phyloP scores from a whole-genome alignment of 495 filamentous ascomycete species.

The Tuber borchii region DNA sequence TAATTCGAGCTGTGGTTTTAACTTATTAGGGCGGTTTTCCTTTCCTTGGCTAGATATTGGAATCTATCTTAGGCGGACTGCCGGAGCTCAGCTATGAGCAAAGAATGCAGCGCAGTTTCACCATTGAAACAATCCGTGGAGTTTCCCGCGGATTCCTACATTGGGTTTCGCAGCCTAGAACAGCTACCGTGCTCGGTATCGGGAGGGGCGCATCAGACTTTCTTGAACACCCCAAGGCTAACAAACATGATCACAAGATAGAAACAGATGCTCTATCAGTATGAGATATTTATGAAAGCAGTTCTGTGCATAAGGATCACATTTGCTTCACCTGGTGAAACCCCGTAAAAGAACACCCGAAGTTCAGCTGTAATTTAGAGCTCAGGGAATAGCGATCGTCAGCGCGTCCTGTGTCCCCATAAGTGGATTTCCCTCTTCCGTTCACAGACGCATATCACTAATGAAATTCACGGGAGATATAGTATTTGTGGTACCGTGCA shows the following conservation, averaged over 20 bases:
- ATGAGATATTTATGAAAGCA: background rate
- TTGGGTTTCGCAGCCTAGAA: background rate
- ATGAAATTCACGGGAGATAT: background rate
- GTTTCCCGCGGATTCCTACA: background rate
- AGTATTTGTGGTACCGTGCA: background rate
- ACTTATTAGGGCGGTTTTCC: background rate
- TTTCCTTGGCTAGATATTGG: background rate
- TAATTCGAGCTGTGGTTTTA: background rate
- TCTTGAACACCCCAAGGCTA: background rate
- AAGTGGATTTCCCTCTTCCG: background rate
- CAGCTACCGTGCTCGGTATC: background rate
- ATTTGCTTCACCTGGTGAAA: background rate
- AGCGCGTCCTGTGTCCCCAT: background rate
- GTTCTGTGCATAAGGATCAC: background rate
- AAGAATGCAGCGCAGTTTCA: background rate
- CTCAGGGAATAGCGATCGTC: background rate
- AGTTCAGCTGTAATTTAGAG: background rate
- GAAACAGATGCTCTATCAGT: background rate
- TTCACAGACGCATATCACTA: background rate
- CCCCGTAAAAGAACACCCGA: background rate
- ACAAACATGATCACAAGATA: background rate
- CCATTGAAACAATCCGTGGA: background rate
- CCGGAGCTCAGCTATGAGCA: background rate
- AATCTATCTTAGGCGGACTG: background rate
- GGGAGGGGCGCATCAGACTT: background rate